These are phyloP conservation scores for Elaeis oleifera DNA, from an alignment of 202 grass and related monocot genomes.

Conservation along the genomic window DNA sequence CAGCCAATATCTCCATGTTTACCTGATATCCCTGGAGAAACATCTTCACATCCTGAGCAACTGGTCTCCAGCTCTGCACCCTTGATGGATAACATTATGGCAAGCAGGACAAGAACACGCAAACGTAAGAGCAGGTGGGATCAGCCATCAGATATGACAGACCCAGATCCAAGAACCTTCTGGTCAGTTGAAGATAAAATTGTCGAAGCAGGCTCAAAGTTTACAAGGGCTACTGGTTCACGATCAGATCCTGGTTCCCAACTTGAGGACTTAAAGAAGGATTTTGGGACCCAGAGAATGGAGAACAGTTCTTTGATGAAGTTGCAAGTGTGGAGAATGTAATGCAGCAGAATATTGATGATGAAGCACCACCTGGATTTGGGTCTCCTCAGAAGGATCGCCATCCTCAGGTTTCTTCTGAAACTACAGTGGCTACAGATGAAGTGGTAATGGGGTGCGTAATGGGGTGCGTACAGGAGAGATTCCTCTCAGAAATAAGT, in stretches of 20 bases:
- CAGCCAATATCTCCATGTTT: slow-evolving; percentile 21
- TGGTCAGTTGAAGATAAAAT: slow-evolving; percentile 35
- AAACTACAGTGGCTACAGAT: not conserved
- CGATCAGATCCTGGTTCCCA: slow-evolving; percentile 14
- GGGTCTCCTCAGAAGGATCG: slow-evolving; percentile 31
- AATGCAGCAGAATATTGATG: slow-evolving; percentile 30
- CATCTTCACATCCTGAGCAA: slow-evolving; percentile 9
- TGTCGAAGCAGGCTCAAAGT: slow-evolving; percentile 19
- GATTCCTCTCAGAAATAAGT: slow-evolving; percentile 40
- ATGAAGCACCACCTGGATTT: slow-evolving; percentile 83
- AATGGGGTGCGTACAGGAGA: slow-evolving; percentile 53
- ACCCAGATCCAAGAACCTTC: not conserved
- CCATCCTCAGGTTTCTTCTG: slow-evolving; percentile 22
- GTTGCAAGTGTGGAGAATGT: slow-evolving; percentile 24
- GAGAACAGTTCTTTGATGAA: slow-evolving; percentile 16
- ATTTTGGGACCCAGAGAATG: slow-evolving; percentile 12
- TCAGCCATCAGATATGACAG: slow-evolving; percentile 44
- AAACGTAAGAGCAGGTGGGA: slow-evolving; percentile 94
- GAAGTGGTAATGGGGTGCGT: slow-evolving; percentile 51
- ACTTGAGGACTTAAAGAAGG: slow-evolving; percentile 14
- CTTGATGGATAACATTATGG: slow-evolving; percentile 27
- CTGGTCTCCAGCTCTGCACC: slow-evolving; percentile 15
- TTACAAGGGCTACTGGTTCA: slow-evolving; percentile 25
- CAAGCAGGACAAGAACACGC: slow-evolving; percentile 21
- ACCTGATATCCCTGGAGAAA: slow-evolving; percentile 15